Evolutionary conservation across 805 yeast genomes (phyloP), one percentile per base, ranked within the genome.

Genomic region (Wickerhamiella azymoides): DNA sequence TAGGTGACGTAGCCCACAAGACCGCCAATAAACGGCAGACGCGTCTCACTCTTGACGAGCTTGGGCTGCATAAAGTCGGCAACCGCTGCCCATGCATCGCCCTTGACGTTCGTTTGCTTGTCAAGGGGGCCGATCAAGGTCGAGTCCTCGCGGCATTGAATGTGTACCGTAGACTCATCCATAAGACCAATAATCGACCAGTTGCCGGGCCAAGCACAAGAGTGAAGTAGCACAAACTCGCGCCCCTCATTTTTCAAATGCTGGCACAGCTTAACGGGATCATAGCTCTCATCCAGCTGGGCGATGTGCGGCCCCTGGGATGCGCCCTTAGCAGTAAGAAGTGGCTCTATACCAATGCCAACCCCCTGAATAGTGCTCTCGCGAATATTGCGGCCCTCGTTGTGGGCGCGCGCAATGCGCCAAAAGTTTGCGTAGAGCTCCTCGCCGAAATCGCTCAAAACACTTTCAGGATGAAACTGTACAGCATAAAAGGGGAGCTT

Each of bases 401-500:
- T 41, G 24, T 10, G 19, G 9, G 52, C 45, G 3, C 46, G 38
- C 3, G 82, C 77, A 13, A 73, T 48, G 0, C 38, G 26, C 69
- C 80, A 76, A 58, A 89, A 89, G 57, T 82, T 83, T 9, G 54
- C 51, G 3, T 88, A 61, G 43, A 92, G 59, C 10, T 59, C 55
- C 2, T 57, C 68, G 1, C 98, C 98, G 40, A 64, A 54, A 11
- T 69, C 66, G 0, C 96, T 85, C 54, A 95, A 84, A 35, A 89
- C 76, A 1, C 96, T 85, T 57, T 92, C 99, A 0, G 98, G 98
- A 57, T 92, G 99, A 57, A 88, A 93, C 57, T 92, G 99, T 2
- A 92, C 96, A 0, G 95, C 98, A 60, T 69, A 89, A 65, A 81
- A 82, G 0, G 96, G 96, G 17, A 65, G 62, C 0, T 32, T 16